Conservation (phyloP, 2,329 filamentous ascomycete species). For the Clarireedia monteithiana region DNA sequence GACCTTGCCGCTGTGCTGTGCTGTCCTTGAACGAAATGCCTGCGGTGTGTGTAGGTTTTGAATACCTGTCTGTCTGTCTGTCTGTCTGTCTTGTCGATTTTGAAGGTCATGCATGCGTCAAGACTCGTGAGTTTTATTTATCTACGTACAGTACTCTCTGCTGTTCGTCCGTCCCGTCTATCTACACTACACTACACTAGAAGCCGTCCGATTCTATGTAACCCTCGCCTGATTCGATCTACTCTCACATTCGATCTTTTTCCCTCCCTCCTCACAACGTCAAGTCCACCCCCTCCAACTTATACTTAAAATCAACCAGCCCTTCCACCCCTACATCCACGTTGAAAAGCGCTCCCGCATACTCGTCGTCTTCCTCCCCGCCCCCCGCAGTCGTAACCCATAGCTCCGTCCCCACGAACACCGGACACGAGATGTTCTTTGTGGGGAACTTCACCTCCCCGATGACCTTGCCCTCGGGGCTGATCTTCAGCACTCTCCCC, state of each 20-base stretch:
- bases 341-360: slow-evolving; percentile 65
- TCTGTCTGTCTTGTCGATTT: too few species aligned
- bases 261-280: background rate
- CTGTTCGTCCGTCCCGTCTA: too few species aligned
- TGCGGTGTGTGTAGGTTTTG: too few species aligned
- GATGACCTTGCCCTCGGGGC: slow-evolving; percentile 56
- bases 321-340: slow-evolving; percentile 70
- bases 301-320: slow-evolving; percentile 56
- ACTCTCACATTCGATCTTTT: background rate
- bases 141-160: too few species aligned
- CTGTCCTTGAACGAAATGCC: too few species aligned
- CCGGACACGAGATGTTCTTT: slow-evolving; percentile 70
- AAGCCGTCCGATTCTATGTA: background rate
- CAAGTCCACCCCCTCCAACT: slow-evolving; percentile 24
- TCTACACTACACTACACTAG: too few species aligned
- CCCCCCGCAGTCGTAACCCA: slow-evolving; percentile 72
- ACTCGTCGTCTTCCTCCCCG: slow-evolving; percentile 54
- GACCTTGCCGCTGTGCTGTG: too few species aligned
- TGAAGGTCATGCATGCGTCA: too few species aligned
- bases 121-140: too few species aligned
- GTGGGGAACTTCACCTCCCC: slow-evolving; percentile 73
- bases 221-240: background rate
- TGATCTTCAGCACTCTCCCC: slow-evolving; percentile 64
- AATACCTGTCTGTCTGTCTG: too few species aligned
- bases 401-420: slow-evolving; percentile 67